Conservation (phyloP, 495 filamentous ascomycete genomes). For the Hypoxylon rickii region DNA sequence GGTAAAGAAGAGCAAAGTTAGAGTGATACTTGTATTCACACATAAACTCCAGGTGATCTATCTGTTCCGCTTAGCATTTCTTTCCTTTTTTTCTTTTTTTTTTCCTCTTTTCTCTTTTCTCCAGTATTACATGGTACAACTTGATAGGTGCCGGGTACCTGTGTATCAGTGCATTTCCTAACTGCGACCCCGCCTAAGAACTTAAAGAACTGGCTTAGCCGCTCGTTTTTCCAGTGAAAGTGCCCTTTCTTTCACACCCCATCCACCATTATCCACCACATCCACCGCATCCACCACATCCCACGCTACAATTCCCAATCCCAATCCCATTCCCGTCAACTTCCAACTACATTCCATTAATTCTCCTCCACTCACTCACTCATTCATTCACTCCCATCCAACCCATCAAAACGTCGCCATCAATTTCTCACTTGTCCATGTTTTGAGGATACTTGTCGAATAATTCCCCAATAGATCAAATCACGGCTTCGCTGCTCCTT, state of each 20-base stretch:
- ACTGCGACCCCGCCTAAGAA: slow-evolving; percentile 30
- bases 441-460: neutral
- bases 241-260: slow-evolving; percentile 22
- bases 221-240: slow-evolving; percentile 1
- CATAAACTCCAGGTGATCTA: neutral
- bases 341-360: slow-evolving; percentile 23
- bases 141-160: too few relatives aligned
- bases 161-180: neutral
- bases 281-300: too few relatives aligned
- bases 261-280: too few relatives aligned
- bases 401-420: too few relatives aligned
- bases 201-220: slow-evolving; percentile 21
- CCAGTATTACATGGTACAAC: neutral
- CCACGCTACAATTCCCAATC: slow-evolving; percentile 17
- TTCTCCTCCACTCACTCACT: slow-evolving; percentile 2
- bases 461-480: neutral
- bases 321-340: slow-evolving; percentile 5
- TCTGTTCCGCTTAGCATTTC: slow-evolving; percentile 11
- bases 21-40: slow-evolving; percentile 6
- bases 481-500: neutral
- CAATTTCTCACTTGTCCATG: too few relatives aligned
- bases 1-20: too few relatives aligned
- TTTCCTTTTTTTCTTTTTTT: neutral
- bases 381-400: neutral
- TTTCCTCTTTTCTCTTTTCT: neutral